Percentiles rank a stretch among this genome's conserved stretches.
These are phyloP conservation scores for Phytophthora tentaculata DNA, from an alignment of 352 stramenopile genomes.

Conservation along the genomic window DNA sequence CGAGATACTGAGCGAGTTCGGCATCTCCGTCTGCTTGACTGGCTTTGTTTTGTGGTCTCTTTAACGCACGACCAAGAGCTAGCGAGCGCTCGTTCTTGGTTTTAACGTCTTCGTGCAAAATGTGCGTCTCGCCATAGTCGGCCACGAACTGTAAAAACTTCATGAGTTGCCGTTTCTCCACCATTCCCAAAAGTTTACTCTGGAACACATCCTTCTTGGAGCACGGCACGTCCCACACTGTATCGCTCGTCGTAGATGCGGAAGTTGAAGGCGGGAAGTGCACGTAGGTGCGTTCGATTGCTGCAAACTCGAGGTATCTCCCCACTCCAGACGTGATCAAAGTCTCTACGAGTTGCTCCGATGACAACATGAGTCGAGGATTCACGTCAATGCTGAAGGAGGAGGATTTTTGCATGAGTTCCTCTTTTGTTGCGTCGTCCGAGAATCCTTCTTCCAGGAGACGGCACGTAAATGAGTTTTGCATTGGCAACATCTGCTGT, in stretches of 20 bases:
- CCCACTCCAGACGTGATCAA: conserved; percentile 87
- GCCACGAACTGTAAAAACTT: conserved; percentile 92
- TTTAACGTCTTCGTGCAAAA: conserved; percentile 73
- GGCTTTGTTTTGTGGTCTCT: conserved; percentile 88
- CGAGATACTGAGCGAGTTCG: conserved; percentile 48
- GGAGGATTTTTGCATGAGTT: conserved; percentile 55
- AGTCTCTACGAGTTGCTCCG: conserved; percentile 79
- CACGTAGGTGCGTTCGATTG: conserved; percentile 86
- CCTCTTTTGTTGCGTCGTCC: conserved; percentile 40
- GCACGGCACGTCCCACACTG: conserved; percentile 85
- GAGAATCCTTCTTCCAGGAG: conserved; percentile 51
- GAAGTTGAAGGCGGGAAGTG: conserved; percentile 43
- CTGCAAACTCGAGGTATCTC: conserved; percentile 90
- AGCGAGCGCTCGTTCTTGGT: conserved; percentile 89
- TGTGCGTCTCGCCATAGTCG: conserved; percentile 81
- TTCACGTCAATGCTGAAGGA: conserved; percentile 82
- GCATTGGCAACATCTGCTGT: conserved; percentile 43
- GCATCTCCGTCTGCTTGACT: conserved; percentile 43
- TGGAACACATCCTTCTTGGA: conserved; percentile 92
- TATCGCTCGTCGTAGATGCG: too few species aligned
- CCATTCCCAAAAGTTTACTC: conserved; percentile 81
- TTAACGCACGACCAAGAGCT: conserved; percentile 77
- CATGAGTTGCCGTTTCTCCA: conserved; percentile 91
- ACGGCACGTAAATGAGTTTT: conserved; percentile 53
- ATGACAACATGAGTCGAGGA: conserved; percentile 81